These are phyloP conservation scores for Spencermartinsiella ligniputridi DNA, from an alignment of 1,139 yeast genomes.

Conservation along the genomic window DNA sequence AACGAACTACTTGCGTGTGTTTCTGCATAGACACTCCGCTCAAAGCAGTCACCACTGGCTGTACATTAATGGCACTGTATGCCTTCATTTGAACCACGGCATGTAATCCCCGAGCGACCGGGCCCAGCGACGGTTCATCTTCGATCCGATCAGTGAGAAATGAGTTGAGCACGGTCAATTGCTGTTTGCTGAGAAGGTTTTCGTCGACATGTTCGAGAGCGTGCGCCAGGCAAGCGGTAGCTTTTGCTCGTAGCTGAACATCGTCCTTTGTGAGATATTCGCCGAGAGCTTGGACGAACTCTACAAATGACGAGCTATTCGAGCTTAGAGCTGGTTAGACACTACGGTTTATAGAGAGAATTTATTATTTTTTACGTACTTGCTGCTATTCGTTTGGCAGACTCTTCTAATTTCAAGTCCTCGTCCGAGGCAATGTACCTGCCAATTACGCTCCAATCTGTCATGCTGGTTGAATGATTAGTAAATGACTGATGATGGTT, in stretches of 20 bases:
- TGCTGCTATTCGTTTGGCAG: constrained; percentile 31
- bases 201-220: constrained; percentile 42
- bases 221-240: constrained; percentile 56
- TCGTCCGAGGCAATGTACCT: constrained; percentile 33
- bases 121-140: constrained; percentile 53
- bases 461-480: too few species aligned
- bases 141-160: constrained; percentile 64
- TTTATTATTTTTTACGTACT: constrained; percentile 12
- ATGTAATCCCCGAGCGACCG: constrained; percentile 53
- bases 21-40: constrained; percentile 53
- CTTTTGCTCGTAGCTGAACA: constrained; percentile 45
- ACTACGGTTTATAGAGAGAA: neutral
- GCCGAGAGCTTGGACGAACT: constrained; percentile 53
- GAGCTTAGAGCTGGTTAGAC: neutral
- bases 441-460: constrained; percentile 18
- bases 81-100: constrained; percentile 45
- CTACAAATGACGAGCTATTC: constrained; percentile 42
- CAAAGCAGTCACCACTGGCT: constrained; percentile 41
- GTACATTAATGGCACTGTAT: constrained; percentile 22
- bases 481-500: too few species aligned
- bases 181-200: constrained; percentile 51
- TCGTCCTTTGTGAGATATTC: constrained; percentile 66
- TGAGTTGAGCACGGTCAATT: constrained; percentile 58
- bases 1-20: constrained; percentile 63
- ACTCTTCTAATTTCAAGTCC: constrained; percentile 21